phyloP scores from a whole-genome alignment of 2,329 filamentous ascomycete species.

The Blastomyces silverae region DNA sequence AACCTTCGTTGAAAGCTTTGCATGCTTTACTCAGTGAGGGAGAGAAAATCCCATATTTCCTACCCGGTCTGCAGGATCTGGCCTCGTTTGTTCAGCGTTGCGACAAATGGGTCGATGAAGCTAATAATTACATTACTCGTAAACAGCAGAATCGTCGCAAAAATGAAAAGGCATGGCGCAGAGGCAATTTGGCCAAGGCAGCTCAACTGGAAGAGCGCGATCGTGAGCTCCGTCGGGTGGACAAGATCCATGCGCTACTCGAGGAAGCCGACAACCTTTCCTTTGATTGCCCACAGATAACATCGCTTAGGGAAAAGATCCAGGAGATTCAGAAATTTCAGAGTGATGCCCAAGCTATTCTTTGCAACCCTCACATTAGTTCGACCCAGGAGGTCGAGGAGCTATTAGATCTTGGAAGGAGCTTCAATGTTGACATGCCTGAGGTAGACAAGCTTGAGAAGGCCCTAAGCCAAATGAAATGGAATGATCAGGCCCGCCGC shows the following conservation, averaged over 20 bases:
- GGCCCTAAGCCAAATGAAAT: conserved; percentile 76
- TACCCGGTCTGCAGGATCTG: conserved; percentile 73
- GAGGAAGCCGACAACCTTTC: conserved; percentile 76
- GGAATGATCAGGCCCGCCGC: conserved; percentile 72
- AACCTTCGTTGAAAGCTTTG: conserved; percentile 77
- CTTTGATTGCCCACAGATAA: conserved; percentile 90
- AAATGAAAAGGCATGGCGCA: conserved; percentile 80
- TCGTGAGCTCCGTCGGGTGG: conserved; percentile 77
- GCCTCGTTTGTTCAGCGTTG: conserved; percentile 89
- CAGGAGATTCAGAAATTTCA: conserved; percentile 81
- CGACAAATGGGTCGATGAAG: conserved; percentile 97
- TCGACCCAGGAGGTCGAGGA: conserved; percentile 75
- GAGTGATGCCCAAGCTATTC: conserved; percentile 61
- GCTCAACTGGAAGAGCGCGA: conserved; percentile 78
- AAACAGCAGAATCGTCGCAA: conserved; percentile 97
- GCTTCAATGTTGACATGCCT: conserved; percentile 84
- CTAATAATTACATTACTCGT: conserved; percentile 88
- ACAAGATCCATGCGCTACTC: conserved; percentile 80
- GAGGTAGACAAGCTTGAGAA: conserved; percentile 78
- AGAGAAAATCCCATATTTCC: conserved; percentile 87
- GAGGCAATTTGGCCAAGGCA: conserved; percentile 60
- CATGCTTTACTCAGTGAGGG: conserved; percentile 82
- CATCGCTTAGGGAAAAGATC: conserved; percentile 74
- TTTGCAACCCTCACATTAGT: conserved; percentile 58
- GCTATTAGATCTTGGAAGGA: conserved; percentile 78